Percentiles rank a stretch among this genome's conserved stretches.
Conservation (phyloP, 495 filamentous ascomycete species). For the Trichocladium uniseriatum region DNA sequence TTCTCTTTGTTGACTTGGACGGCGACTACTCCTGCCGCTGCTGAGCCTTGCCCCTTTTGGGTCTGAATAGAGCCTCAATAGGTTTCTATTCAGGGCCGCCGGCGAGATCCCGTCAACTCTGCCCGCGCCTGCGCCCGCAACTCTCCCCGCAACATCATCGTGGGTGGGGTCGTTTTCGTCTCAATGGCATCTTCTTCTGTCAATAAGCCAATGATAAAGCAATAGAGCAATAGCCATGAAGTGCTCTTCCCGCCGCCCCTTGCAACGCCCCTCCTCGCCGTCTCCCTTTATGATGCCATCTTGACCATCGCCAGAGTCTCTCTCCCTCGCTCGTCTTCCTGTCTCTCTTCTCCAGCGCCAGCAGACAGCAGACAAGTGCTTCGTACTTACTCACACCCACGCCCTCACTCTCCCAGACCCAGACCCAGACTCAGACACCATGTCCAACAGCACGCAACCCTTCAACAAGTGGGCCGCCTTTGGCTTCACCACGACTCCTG, state of each 20-base stretch:
- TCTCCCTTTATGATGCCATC: constrained; percentile 3
- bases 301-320: constrained; percentile 2
- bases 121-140: neutral
- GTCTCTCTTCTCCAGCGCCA: neutral
- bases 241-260: neutral
- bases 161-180: constrained; percentile 5
- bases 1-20: constrained; percentile 13
- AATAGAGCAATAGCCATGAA: constrained; percentile 9
- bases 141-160: constrained; percentile 5
- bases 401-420: neutral
- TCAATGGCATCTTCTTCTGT: constrained; percentile 2
- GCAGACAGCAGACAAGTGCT: neutral
- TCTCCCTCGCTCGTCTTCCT: neutral
- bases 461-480: constrained; percentile 1
- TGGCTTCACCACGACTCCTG: constrained; percentile 18
- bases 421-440: neutral
- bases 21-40: constrained; percentile 4
- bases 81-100: constrained; percentile 8
- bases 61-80: constrained; percentile 32
- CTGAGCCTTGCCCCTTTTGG: constrained; percentile 20
- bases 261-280: neutral
- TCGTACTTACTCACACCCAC: neutral
- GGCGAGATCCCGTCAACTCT: neutral
- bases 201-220: constrained; percentile 6
- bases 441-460: neutral